Evolutionary conservation across 441 rosid species (phyloP), one percentile per base, ranked within the genome.

Genomic region (Croton setiger): DNA sequence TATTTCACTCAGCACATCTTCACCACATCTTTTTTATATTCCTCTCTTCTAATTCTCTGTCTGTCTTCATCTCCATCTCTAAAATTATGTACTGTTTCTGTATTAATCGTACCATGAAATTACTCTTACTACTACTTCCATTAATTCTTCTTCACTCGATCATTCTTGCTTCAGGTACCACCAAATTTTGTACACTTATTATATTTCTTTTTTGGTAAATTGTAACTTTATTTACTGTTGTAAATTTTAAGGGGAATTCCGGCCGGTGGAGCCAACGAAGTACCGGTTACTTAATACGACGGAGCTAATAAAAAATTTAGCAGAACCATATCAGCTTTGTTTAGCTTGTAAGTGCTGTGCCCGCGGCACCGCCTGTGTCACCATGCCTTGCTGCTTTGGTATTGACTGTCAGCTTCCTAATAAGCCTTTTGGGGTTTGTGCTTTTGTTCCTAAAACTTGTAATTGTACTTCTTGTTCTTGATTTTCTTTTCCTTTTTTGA

Each of bases 361-460:
- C 5, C 8, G 56, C 47, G 1, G 76, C 61, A 27, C 71, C 68
- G 63, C 53, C 41, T 89, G 96, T 47, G 65, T 80, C 67, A 78
- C 87, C 54, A 79, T 86, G 85, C 85, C 91, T 64, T 89, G 92
- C 77, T 89, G 96, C 79, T 87, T 87, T 64, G 85, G 80, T 57
- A 89, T 89, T 44, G 78, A 87, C 67, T 89, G 96, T 74, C 85
- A 83, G 54, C 90, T 89, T 73, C 96, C 92, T 4, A 82, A 86
- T 70, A 89, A 87, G 82, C 96, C 96, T 53, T 84, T 65, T 57
- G 92, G 92, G 59, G 92, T 87, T 47, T 89, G 96, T 72, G 96
- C 96, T 37, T 89, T 89, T 37, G 91, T 83, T 18, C 96, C 96
- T 23, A 86, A 79, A 80, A 66, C 85, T 47, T 89, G 96, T 72